These are phyloP conservation scores for Sclerotinia nivalis DNA, from an alignment of 2,329 filamentous ascomycete species.

Conservation along the genomic window DNA sequence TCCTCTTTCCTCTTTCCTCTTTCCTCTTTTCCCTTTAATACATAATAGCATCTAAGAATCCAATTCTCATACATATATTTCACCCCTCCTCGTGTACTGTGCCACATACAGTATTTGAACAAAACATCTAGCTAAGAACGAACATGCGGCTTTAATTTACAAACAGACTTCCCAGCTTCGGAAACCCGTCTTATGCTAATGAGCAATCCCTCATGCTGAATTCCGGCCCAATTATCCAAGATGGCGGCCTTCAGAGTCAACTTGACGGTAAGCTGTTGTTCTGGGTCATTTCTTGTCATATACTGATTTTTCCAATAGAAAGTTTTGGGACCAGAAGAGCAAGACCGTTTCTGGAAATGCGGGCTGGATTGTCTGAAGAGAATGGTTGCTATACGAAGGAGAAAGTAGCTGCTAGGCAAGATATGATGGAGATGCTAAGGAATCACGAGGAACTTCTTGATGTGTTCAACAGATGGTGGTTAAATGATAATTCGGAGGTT, in stretches of 20 bases:
- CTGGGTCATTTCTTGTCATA: background rate
- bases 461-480: background rate
- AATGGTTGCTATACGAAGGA: background rate
- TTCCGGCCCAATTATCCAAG: background rate
- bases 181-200: too few species aligned
- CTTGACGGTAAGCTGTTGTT: background rate
- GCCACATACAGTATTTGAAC: too few species aligned
- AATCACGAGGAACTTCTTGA: background rate
- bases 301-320: background rate
- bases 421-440: background rate
- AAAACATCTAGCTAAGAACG: too few species aligned
- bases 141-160: too few species aligned
- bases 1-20: too few species aligned
- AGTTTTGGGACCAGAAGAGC: background rate
- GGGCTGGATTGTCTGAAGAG: background rate
- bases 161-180: too few species aligned
- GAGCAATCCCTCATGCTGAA: background rate
- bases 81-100: too few species aligned
- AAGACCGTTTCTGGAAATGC: background rate
- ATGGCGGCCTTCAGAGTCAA: background rate
- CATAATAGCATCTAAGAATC: too few species aligned
- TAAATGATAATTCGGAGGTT: background rate
- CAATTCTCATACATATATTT: too few species aligned
- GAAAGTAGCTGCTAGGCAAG: background rate
- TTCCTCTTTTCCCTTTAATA: too few species aligned